phyloP scores from a whole-genome alignment of 169 alveolate species.

The Cryptosporidium tyzzeri region DNA sequence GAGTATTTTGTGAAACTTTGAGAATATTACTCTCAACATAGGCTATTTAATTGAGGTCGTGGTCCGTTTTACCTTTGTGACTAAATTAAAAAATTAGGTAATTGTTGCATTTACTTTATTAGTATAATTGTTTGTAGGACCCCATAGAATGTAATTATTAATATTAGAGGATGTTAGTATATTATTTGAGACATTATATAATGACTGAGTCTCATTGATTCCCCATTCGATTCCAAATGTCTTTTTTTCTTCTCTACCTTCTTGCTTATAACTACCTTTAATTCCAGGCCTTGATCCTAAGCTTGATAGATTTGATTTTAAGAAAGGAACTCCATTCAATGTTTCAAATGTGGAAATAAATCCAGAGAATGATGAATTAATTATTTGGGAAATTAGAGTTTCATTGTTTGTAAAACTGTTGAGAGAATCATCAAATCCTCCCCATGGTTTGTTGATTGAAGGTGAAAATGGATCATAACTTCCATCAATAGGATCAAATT shows the following conservation, averaged over 20 bases:
- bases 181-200: conserved; percentile 10
- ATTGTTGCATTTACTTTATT: conserved; percentile 1
- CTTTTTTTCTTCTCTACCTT: conserved; percentile 68
- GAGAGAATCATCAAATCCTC: conserved; percentile 56
- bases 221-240: conserved; percentile 73
- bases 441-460: conserved; percentile 71
- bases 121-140: conserved; percentile 55
- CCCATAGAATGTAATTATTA: conserved; percentile 57
- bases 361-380: conserved; percentile 68
- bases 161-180: conserved; percentile 16
- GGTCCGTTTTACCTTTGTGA: neutral
- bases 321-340: conserved; percentile 14
- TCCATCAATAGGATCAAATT: conserved; percentile 29
- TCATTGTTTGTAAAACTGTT: conserved; percentile 44
- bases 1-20: neutral
- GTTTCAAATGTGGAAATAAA: conserved; percentile 49
- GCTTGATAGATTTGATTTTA: conserved; percentile 13
- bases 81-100: neutral
- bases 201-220: conserved; percentile 48
- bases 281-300: conserved; percentile 13
- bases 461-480: conserved; percentile 73
- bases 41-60: neutral
- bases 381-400: conserved; percentile 21
- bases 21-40: neutral
- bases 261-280: conserved; percentile 46